A percentile compares a stretch with the other conserved stretches of the same genome.
These are phyloP conservation scores for Dimocarpus longan DNA, from an alignment of 345 rosid species.

Conservation along the genomic window DNA sequence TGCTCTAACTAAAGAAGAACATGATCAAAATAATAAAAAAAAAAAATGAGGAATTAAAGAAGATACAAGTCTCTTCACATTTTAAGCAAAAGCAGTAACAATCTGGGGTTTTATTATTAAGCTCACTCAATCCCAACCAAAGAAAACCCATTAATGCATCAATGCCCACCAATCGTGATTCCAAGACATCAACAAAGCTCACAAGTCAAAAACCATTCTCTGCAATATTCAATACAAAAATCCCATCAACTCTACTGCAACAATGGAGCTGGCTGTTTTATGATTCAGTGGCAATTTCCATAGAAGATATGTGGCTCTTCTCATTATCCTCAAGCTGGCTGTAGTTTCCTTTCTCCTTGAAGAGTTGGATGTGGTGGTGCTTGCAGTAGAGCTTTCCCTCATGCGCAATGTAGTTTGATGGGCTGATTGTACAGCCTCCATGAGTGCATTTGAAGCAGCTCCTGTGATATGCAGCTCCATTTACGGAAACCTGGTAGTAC, in stretches of 20 bases:
- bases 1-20: too few species aligned
- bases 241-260: neutral
- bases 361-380: constrained; percentile 67
- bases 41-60: neutral
- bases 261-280: constrained; percentile 1
- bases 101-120: constrained; percentile 1
- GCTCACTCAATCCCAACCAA: constrained; percentile 13
- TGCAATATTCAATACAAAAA: neutral
- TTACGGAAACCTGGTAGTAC: constrained; percentile 48
- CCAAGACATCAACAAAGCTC: neutral
- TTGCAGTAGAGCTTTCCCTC: constrained; percentile 71
- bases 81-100: constrained; percentile 13
- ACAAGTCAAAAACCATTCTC: neutral
- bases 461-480: constrained; percentile 55
- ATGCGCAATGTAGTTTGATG: constrained; percentile 65
- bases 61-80: constrained; percentile 4
- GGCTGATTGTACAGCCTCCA: constrained; percentile 70
- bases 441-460: constrained; percentile 62
- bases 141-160: neutral
- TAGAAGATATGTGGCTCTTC: constrained; percentile 20
- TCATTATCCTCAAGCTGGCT: constrained; percentile 58
- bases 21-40: too few species aligned
- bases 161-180: constrained; percentile 7
- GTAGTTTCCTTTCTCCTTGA: constrained; percentile 70
- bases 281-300: constrained; percentile 41